Evolutionary conservation across 257 asterid species (phyloP).

Genomic region (Solanum clarkiae): DNA sequence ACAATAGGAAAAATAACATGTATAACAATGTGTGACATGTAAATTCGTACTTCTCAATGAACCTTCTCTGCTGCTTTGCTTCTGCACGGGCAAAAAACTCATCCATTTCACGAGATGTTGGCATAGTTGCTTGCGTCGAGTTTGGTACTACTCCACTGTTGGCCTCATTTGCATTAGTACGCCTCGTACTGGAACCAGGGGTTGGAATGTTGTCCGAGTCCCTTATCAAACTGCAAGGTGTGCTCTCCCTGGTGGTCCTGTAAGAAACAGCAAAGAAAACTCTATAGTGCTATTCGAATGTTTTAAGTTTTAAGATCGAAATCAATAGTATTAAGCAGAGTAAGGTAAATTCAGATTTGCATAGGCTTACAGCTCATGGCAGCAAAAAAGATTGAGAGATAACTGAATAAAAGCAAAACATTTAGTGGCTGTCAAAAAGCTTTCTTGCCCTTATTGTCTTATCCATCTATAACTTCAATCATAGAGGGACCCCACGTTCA

Average conservation of each 20-base stretch:
- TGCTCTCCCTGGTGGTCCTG: conserved; percentile 25
- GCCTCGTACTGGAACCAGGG: conserved; percentile 19
- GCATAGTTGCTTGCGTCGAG: not conserved
- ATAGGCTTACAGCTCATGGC: not conserved
- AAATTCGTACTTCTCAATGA: conserved; percentile 13
- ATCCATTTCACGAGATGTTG: conserved; percentile 6
- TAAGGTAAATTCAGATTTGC: not conserved
- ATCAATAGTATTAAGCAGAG: not conserved
- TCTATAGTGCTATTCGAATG: not conserved
- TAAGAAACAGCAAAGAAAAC: not conserved
- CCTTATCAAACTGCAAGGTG: conserved; percentile 17
- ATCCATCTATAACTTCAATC: conserved; percentile 2
- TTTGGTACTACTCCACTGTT: not conserved
- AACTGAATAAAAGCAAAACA: not conserved
- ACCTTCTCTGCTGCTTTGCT: conserved; percentile 7
- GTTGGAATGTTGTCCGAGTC: conserved; percentile 6
- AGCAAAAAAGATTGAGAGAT: not conserved
- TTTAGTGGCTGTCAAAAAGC: not conserved
- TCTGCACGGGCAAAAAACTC: conserved; percentile 9
- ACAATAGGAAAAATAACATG: not conserved
- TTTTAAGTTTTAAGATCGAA: not conserved
- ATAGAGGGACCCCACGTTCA: conserved; percentile 1
- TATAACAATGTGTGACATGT: not conserved
- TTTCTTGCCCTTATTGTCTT: not conserved
- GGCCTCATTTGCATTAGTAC: not conserved